Conservation (phyloP, 2,329 filamentous ascomycete genomes). For the Fonsecaea multimorphosa region DNA sequence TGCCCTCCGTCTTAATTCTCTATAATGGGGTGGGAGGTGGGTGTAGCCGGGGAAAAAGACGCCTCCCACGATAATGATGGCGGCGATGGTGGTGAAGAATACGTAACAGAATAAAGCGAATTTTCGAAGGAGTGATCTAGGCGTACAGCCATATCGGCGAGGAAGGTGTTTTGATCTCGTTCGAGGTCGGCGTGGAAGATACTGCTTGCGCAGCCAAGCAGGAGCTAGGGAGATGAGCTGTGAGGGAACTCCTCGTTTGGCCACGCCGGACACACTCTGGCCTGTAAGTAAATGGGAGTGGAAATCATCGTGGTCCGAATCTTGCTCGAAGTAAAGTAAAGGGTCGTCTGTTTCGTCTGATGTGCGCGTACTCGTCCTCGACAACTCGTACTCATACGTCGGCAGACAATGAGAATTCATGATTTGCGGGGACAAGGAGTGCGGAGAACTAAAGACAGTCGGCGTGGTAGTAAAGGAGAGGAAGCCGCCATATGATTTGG, state of each 20-base stretch:
- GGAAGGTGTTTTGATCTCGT: constrained; percentile 18
- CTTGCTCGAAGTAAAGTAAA: constrained; percentile 18
- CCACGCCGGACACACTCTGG: constrained; percentile 6
- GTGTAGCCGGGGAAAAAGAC: constrained; percentile 64
- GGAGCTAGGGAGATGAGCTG: constrained; percentile 26
- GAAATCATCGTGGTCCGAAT: constrained; percentile 25
- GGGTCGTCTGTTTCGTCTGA: constrained; percentile 25
- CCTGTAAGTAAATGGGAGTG: constrained; percentile 28
- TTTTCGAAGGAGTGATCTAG: constrained; percentile 32
- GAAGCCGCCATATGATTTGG: constrained; percentile 27
- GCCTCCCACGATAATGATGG: constrained; percentile 52
- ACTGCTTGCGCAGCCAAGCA: constrained; percentile 31
- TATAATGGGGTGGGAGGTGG: constrained; percentile 59
- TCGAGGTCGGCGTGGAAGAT: constrained; percentile 19
- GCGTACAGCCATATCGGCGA: constrained; percentile 24
- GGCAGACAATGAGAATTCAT: constrained; percentile 27
- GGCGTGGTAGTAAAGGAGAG: constrained; percentile 7
- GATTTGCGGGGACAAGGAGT: constrained; percentile 20
- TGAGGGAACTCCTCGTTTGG: constrained; percentile 19
- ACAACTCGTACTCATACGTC: constrained; percentile 32
- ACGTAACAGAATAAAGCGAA: constrained; percentile 32
- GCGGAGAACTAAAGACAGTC: constrained; percentile 7
- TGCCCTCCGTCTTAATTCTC: constrained; percentile 45
- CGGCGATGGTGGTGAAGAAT: constrained; percentile 36
- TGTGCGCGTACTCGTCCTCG: constrained; percentile 27